Evolutionary conservation across 2,329 filamentous ascomycete genomes (phyloP), one percentile per base, ranked within the genome.

Genomic region (Ustulina deusta): DNA sequence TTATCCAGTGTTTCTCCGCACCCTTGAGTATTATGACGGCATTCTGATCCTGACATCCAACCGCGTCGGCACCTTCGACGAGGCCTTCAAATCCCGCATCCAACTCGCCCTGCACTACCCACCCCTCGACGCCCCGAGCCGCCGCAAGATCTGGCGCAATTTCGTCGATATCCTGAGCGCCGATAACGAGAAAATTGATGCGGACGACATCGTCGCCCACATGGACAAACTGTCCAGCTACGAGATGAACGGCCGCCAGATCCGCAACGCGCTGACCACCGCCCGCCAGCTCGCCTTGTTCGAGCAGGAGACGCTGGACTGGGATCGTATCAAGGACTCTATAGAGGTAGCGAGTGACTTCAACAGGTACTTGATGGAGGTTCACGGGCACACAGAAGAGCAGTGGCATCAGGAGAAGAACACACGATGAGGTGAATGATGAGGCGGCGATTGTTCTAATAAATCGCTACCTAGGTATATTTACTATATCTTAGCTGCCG

Each of bases 81-180:
- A 69, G 27, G 67, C 64, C 10, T 71, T 71, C 69, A 60, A 57
- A 13, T 69, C 69, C 2, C 63, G 64, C 15, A 70, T 71, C 20
- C 64, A 71, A 25, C 60, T 71, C 2, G 56, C 63, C 2, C 34
- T 69, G 9, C 49, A 69, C 49, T 71, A 71, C 46, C 61, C 60
- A 27, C 4, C 22, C 1, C 56, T 68, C 20, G 44, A 15, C 42
- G 59, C 27, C 27, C 38, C 27, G 22, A 65, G 6, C 64, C 61
- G 20, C 22, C 49, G 9, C 36, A 63, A 63, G 34, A 68, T 71
- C n/a, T 69, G 69, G 69, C 36, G 48, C 13, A 65, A 68, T 15
- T 69, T 69, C 38, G 11, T 71, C 1, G 42, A 68, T 1, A 61
- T 22, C 10, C 13, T 63, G 0, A 32, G 9, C 1, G 46, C 22